Conservation (phyloP, 139 green algal genomes). For the Coelastrella sp. region DNA sequence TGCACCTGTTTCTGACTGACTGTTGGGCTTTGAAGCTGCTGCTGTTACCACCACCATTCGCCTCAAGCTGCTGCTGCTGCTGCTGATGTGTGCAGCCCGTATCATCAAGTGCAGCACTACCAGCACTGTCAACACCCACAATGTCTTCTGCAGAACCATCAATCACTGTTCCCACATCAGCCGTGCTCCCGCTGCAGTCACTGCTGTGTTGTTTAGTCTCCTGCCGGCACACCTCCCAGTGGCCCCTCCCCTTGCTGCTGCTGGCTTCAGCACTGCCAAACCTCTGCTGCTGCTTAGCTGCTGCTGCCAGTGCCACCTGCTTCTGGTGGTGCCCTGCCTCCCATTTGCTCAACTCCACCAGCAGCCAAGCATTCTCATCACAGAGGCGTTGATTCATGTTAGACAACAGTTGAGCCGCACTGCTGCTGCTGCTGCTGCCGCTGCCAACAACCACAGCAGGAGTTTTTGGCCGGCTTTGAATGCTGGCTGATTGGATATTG, state of each 20-base stretch:
- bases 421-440: neutral
- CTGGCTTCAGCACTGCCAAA: neutral
- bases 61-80: neutral
- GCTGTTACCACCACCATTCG: neutral
- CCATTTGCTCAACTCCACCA: constrained; percentile 22
- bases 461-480: neutral
- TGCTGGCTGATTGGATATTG: neutral
- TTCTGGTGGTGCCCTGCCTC: constrained; percentile 22
- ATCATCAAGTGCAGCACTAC: neutral
- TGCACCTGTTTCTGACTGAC: neutral
- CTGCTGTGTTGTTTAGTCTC: neutral
- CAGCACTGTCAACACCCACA: neutral
- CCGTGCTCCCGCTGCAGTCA: neutral
- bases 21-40: neutral
- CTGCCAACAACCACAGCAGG: neutral
- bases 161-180: neutral
- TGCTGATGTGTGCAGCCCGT: neutral
- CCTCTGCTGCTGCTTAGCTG: neutral
- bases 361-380: constrained; percentile 29
- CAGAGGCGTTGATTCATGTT: constrained; percentile 4
- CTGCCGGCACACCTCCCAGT: neutral
- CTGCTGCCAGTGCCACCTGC: neutral
- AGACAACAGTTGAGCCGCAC: neutral
- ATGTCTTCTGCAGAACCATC: neutral
- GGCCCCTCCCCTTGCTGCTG: neutral